phyloP scores from a whole-genome alignment of 768 basidiomycete species.

The Tricholoma bakamatsutake region DNA sequence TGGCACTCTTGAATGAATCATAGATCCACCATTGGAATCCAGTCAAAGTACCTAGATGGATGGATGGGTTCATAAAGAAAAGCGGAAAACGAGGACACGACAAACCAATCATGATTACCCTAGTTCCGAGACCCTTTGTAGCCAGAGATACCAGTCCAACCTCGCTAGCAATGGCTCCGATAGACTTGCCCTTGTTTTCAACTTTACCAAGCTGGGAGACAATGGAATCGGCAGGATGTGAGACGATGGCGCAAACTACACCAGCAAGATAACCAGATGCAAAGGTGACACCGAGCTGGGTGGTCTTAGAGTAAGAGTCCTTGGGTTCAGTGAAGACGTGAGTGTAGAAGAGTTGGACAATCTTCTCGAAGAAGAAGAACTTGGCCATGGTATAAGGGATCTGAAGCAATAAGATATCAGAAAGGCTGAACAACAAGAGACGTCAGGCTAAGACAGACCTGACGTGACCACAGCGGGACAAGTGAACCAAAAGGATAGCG shows the following conservation, averaged over 20 bases:
- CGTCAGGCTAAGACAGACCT: constrained; percentile 35
- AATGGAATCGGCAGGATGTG: constrained; percentile 92
- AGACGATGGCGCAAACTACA: constrained; percentile 93
- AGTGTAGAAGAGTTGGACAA: constrained; percentile 82
- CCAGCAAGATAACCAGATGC: constrained; percentile 91
- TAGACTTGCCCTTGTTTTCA: constrained; percentile 73
- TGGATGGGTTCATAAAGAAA: not conserved
- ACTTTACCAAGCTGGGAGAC: constrained; percentile 93
- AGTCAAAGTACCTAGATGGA: constrained; percentile 35
- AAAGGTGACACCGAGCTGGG: constrained; percentile 87
- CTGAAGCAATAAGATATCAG: constrained; percentile 29
- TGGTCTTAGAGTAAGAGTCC: constrained; percentile 71
- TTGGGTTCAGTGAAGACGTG: constrained; percentile 80
- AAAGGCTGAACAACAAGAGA: too few species aligned
- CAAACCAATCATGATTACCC: constrained; percentile 80
- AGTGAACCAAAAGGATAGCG: constrained; percentile 84
- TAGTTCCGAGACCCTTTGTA: constrained; percentile 83
- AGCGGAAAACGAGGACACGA: constrained; percentile 21
- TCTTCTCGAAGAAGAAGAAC: constrained; percentile 94
- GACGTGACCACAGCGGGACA: constrained; percentile 84
- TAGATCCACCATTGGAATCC: constrained; percentile 97
- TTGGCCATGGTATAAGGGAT: constrained; percentile 99
- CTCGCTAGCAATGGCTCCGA: constrained; percentile 66
- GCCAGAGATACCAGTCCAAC: constrained; percentile 58
- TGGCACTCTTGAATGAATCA: constrained; percentile 76